Base-by-base conservation (phyloP, 306 rosid genomes). In the Sesbania bispinosa region DNA sequence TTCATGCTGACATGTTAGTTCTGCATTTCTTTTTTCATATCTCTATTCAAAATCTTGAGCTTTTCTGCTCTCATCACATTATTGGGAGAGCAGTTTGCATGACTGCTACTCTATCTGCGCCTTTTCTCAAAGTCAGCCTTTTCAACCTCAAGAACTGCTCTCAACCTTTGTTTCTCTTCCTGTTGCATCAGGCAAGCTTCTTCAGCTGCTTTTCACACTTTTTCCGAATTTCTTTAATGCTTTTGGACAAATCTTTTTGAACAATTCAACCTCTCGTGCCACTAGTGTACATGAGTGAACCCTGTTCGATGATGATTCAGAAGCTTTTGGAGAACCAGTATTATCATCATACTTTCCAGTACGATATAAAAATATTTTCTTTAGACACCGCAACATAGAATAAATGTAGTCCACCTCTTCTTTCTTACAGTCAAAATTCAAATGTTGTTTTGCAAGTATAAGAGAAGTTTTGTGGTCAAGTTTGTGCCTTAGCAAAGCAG, bases 401-500 rank as follows among this genome's bases (percentile, higher is more conserved):
- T 79, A 83, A 65, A 88, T 82, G 51, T 58, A 74, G 27, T 87
- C 82, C 19, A 81, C 86, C 62, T 88, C 80, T 2, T 79, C 88
- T 80, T 79, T 94, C 62, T 78, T 68, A 82, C 97, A 94, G 63
- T 55, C 58, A 74, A 91, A 94, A 52, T 85, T 77, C 51, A 94
- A 80, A 82, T 87, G 86, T 77, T 62, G 77, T 71, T 71, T 91
- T n/a, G 96, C 95, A 51, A 83, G 91, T 39, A 45, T 45, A 45
- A 87, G 57, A 10, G 97, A 91, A 79, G 80, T 86, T 84, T 80
- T 82, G 62, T 69, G 83, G 77, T 83, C 84, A 73, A 94, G 66
- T 80, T 90, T 91, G 83, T 84, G 82, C n/a, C 80, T 81, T 66
- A 81, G 79, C 83, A 87, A 57, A 61, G 97, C 78, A 70, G 92